These are phyloP conservation scores for Oryza punctata DNA, from an alignment of 176 grass and related monocot genomes.

Conservation along the genomic window DNA sequence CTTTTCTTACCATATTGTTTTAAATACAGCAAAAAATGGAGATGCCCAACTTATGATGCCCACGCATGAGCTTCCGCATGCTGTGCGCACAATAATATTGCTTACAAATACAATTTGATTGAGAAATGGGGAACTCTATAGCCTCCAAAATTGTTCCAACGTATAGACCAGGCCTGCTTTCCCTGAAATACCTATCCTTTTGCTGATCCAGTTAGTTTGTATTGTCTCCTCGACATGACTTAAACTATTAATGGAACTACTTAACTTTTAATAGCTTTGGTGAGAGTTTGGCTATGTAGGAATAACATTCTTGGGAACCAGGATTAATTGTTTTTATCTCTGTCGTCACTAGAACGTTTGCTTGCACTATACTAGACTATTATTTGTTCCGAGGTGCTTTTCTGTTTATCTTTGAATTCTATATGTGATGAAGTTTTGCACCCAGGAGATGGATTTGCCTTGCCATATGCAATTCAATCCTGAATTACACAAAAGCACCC, in stretches of 20 bases:
- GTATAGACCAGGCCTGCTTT: not conserved
- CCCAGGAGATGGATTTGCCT: not conserved
- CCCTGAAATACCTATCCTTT: conserved; percentile 32
- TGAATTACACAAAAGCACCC: not conserved
- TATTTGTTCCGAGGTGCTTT: conserved; percentile 8
- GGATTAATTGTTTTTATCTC: not conserved
- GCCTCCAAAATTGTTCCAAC: conserved; percentile 11
- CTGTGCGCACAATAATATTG: conserved; percentile 9
- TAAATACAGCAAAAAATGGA: conserved; percentile 12
- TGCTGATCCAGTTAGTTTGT: conserved; percentile 43
- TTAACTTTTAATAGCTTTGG: conserved; percentile 2
- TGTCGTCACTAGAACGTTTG: not conserved
- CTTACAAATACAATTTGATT: conserved; percentile 31
- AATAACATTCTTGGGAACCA: not conserved
- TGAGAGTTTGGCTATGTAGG: conserved; percentile 11
- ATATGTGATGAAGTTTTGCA: conserved; percentile 6
- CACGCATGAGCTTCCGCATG: conserved; percentile 25
- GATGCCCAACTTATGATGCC: conserved; percentile 35
- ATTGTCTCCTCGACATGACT: conserved; percentile 26
- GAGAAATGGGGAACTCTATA: conserved; percentile 29
- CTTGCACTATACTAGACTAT: not conserved
- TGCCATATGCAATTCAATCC: not conserved
- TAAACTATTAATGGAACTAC: conserved; percentile 1
- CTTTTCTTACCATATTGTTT: conserved; percentile 37
- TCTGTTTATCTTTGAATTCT: not conserved